Conservation (phyloP, 495 filamentous ascomycete species). For the Talaromyces ruber region DNA sequence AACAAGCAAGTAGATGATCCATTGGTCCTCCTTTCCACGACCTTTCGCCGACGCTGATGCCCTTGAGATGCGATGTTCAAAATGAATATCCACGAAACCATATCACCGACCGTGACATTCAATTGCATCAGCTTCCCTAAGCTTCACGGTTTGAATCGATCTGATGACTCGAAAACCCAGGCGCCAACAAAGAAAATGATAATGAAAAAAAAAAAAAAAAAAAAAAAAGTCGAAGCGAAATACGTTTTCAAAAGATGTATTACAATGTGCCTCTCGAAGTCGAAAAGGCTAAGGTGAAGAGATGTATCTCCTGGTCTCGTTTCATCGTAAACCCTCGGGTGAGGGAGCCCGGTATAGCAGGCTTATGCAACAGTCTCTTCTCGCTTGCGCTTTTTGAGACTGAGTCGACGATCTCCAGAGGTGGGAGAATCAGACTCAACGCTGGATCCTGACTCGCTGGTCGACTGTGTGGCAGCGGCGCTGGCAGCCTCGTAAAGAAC, state of each 20-base stretch:
- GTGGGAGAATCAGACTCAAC: conserved; percentile 28
- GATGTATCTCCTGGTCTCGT: conserved; percentile 39
- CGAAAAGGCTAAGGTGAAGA: conserved; percentile 12
- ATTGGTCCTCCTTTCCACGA: background rate
- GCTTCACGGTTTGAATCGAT: background rate
- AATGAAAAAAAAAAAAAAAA: conserved; percentile 1
- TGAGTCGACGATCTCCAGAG: conserved; percentile 36
- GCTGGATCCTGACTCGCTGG: conserved; percentile 48
- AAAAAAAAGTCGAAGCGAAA: conserved; percentile 4
- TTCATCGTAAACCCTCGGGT: conserved; percentile 19
- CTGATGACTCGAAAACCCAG: conserved; percentile 8
- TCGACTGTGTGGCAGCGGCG: conserved; percentile 46
- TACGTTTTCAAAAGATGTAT: conserved; percentile 18
- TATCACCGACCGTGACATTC: background rate
- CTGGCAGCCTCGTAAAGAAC: conserved; percentile 71
- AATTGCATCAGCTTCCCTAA: background rate
- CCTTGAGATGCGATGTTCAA: conserved; percentile 2
- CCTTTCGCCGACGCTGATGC: conserved; percentile 5
- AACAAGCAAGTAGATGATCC: conserved; percentile 2
- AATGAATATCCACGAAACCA: background rate
- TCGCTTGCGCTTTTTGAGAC: conserved; percentile 74
- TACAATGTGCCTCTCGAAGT: conserved; percentile 13
- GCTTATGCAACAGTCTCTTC: conserved; percentile 23
- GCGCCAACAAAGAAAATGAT: conserved; percentile 6
- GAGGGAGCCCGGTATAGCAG: conserved; percentile 8